Conservation (phyloP, 305 asterid genomes). For the Fraxinus xanthoxyloides region DNA sequence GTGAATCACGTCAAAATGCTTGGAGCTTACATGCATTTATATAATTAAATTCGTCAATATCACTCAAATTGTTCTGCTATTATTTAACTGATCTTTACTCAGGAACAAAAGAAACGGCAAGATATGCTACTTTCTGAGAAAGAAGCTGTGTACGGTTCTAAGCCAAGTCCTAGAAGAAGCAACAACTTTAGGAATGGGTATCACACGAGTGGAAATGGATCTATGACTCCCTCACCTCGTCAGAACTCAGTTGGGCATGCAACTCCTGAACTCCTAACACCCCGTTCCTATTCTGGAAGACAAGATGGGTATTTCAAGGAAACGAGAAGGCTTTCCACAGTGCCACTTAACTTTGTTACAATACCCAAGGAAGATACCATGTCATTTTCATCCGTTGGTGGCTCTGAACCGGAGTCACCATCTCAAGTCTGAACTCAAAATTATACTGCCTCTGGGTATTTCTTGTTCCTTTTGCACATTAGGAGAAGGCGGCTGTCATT, state of each 20-base stretch:
- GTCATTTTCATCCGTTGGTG: constrained; percentile 78
- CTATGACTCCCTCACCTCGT: constrained; percentile 85
- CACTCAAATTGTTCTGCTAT: constrained; percentile 19
- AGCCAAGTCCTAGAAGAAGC: constrained; percentile 84
- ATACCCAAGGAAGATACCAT: constrained; percentile 80
- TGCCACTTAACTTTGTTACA: constrained; percentile 67
- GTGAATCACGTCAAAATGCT: background rate
- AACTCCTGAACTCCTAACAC: constrained; percentile 65
- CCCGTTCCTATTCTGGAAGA: constrained; percentile 75
- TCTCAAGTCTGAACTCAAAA: constrained; percentile 41
- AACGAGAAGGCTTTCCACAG: constrained; percentile 75
- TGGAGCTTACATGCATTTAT: background rate
- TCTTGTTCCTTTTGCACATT: background rate
- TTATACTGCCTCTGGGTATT: background rate
- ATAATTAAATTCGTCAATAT: background rate
- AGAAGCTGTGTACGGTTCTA: constrained; percentile 79
- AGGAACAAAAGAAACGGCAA: constrained; percentile 89
- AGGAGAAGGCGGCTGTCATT: background rate
- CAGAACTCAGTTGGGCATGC: constrained; percentile 68
- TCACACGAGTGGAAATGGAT: constrained; percentile 60
- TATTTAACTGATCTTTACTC: constrained; percentile 9
- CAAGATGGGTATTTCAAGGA: constrained; percentile 70
- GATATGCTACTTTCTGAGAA: constrained; percentile 79
- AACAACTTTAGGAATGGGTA: constrained; percentile 67
- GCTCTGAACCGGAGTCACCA: constrained; percentile 91